Base-by-base conservation (phyloP, 1,284 basidiomycete genomes). In the Sanghuangporus sanghuang region DNA sequence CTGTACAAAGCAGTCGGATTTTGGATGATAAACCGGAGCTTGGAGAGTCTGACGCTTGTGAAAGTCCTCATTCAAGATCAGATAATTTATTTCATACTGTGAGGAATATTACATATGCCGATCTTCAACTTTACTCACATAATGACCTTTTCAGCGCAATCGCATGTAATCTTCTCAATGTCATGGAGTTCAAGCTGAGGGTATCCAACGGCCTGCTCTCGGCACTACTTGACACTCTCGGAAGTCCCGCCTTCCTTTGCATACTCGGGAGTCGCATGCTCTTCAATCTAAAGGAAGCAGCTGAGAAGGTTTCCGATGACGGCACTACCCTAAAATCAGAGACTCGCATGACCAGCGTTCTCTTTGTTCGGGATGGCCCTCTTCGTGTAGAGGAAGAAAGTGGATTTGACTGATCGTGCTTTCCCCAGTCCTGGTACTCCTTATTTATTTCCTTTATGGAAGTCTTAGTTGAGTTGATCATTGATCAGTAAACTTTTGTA, bases 51-150 rank as follows among this genome's bases (percentile, higher is more conserved):
- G 12, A 55, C 27, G 7, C 53, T 55, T 9, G 21, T 39, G 1
- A 55, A 55, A 42, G 55, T 57, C 18, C 38, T 57, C 2, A 57
- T 57, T 35, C n/a, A 57, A 36, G 55, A 57, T 21, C 35, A 57
- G 21, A 14, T 57, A 8, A 21, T 57, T 39, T 57, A 57, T 14
- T 57, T 57, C 27, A 3, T 32, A 3, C 14, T 57, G 55, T 57
- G 38, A 53, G 52, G 3, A 49, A 18, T 18, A 3, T 49, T 3
- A 14, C 3, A 44, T n/a, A 14, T 12, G 11, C n/a, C 23, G 11
- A 2, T 4, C 12, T 12, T 14, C 18, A 21, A n/a, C 4, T 18
- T 21, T 49, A 5, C 27, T 42, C 40, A n/a, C n/a, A 42, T 12
- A 9, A 1, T 2, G 14, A 49, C 9, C 2, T 49, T 0, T 4